A percentile compares a stretch with the other conserved stretches of the same genome.
Conservation (phyloP, 495 filamentous ascomycete genomes). For the Aeminium ludgeri region DNA sequence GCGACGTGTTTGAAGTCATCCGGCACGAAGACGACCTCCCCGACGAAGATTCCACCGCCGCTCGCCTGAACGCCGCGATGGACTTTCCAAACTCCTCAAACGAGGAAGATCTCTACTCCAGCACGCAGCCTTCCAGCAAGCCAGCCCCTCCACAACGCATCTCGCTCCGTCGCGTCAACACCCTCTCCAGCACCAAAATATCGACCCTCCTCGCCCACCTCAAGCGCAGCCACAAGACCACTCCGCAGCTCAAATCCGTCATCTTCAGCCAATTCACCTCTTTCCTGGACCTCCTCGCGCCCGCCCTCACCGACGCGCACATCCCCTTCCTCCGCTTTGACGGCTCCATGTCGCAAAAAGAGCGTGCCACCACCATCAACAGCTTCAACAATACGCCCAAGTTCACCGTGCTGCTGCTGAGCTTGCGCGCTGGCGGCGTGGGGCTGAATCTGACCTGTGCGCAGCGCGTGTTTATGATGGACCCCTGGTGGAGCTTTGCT, state of each 20-base stretch:
- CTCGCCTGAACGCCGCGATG: neutral
- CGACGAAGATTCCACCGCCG: slow-evolving; percentile 20
- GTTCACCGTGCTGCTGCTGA: slow-evolving; percentile 52
- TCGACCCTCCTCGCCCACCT: slow-evolving; percentile 61
- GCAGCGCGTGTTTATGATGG: slow-evolving; percentile 90
- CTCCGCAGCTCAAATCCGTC: slow-evolving; percentile 64
- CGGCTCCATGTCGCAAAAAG: slow-evolving; percentile 75
- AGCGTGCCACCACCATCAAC: slow-evolving; percentile 54
- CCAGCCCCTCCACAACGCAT: slow-evolving; percentile 40
- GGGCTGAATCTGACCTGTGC: slow-evolving; percentile 84
- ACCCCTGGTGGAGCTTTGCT: slow-evolving; percentile 98
- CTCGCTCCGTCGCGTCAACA: slow-evolving; percentile 62
- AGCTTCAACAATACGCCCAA: slow-evolving; percentile 41
- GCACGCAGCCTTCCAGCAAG: slow-evolving; percentile 17
- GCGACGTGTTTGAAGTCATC: slow-evolving; percentile 84
- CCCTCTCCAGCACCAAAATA: slow-evolving; percentile 74
- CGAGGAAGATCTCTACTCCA: slow-evolving; percentile 7
- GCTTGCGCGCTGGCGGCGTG: slow-evolving; percentile 79
- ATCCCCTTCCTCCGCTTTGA: slow-evolving; percentile 78
- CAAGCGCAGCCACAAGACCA: slow-evolving; percentile 39
- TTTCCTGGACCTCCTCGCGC: slow-evolving; percentile 79
- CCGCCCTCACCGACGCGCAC: slow-evolving; percentile 49
- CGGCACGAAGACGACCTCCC: slow-evolving; percentile 28
- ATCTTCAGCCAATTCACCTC: slow-evolving; percentile 96
- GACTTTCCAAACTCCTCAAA: neutral